Percentiles rank a stretch among this genome's conserved stretches.
phyloP scores from a whole-genome alignment of 306 rosid genomes.

The Fragaria iinumae region DNA sequence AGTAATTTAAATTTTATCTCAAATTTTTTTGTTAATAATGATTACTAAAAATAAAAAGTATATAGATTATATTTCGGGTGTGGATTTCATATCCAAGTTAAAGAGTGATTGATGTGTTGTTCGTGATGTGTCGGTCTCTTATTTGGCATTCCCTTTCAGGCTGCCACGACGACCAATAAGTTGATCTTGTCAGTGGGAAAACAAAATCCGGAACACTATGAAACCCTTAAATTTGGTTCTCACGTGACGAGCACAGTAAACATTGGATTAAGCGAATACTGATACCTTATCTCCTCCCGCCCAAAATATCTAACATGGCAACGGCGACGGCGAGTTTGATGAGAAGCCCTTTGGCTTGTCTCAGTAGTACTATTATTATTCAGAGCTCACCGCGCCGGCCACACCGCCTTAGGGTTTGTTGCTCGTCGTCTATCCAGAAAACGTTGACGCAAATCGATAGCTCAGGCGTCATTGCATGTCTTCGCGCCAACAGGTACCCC shows the following conservation, averaged over 20 bases:
- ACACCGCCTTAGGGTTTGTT: conserved; percentile 29
- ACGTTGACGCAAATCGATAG: conserved; percentile 48
- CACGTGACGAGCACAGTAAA: not conserved
- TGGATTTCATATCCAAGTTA: too few species aligned
- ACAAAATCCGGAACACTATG: too few species aligned
- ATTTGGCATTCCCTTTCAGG: too few species aligned
- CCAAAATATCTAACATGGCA: conserved; percentile 6
- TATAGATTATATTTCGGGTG: too few species aligned
- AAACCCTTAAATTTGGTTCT: too few species aligned
- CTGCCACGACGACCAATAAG: too few species aligned
- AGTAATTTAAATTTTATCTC: too few species aligned
- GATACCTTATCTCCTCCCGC: not conserved
- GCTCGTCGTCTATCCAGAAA: conserved; percentile 31
- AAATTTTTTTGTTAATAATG: too few species aligned
- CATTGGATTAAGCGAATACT: not conserved
- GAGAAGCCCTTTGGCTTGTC: conserved; percentile 26
- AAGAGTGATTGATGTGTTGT: too few species aligned
- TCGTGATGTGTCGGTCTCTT: too few species aligned
- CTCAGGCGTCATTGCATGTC: conserved; percentile 92
- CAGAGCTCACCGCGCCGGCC: conserved; percentile 10
- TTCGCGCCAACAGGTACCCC: conserved; percentile 67
- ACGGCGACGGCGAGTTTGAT: not conserved
- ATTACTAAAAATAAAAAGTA: too few species aligned
- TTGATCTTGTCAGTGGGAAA: too few species aligned
- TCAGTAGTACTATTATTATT: not conserved